These are phyloP conservation scores for Bipolaris sorokiniana DNA, from an alignment of 2,329 filamentous ascomycete species.

Conservation along the genomic window DNA sequence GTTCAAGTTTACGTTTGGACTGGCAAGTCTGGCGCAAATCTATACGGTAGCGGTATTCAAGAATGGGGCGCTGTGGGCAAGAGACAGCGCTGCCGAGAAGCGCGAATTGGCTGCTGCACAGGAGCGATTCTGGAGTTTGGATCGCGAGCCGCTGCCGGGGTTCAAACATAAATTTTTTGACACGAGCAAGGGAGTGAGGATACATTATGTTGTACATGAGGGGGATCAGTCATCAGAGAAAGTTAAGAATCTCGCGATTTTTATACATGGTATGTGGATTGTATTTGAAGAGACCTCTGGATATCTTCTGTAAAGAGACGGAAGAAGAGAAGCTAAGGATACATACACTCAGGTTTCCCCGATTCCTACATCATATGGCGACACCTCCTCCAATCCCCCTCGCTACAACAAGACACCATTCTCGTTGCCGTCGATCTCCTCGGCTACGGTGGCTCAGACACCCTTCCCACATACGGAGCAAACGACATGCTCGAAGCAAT, in stretches of 20 bases:
- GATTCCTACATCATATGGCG: constrained; percentile 64
- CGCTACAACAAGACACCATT: constrained; percentile 48
- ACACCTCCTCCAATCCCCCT: constrained; percentile 53
- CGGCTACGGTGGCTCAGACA: constrained; percentile 64
- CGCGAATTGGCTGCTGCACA: constrained; percentile 50
- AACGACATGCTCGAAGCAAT: constrained; percentile 61
- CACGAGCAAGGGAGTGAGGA: constrained; percentile 56
- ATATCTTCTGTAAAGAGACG: neutral
- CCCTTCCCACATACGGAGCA: constrained; percentile 57
- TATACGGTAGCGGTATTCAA: constrained; percentile 30
- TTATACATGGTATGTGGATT: constrained; percentile 56
- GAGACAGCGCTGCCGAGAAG: constrained; percentile 36
- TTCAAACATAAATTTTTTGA: constrained; percentile 60
- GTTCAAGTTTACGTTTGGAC: constrained; percentile 43
- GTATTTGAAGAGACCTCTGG: neutral
- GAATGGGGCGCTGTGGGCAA: constrained; percentile 38
- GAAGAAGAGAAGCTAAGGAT: neutral
- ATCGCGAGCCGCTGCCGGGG: constrained; percentile 52
- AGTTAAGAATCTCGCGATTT: constrained; percentile 55
- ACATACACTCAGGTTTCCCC: constrained; percentile 55
- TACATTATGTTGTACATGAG: constrained; percentile 61
- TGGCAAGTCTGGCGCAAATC: constrained; percentile 33
- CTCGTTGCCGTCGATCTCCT: constrained; percentile 64
- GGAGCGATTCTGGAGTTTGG: constrained; percentile 61
- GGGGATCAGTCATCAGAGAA: constrained; percentile 6